Conservation (phyloP, 2,329 filamentous ascomycete species). For the Fusarium temperatum region DNA sequence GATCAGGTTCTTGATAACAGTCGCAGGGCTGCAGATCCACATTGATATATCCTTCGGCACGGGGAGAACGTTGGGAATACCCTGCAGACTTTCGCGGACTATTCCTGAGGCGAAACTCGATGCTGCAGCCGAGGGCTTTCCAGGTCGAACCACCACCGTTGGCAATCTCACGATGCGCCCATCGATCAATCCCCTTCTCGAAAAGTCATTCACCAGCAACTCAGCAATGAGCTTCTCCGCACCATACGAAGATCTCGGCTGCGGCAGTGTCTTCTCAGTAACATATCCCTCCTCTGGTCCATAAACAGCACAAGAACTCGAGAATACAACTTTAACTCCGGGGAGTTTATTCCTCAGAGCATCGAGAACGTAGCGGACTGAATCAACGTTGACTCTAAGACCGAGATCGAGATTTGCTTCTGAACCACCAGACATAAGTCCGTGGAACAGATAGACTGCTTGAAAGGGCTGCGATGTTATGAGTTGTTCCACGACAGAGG, state of each 20-base stretch:
- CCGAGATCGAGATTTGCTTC: conserved; percentile 66
- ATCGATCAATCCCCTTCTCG: conserved; percentile 63
- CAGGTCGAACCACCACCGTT: conserved; percentile 68
- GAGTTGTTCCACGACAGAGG: conserved; percentile 37
- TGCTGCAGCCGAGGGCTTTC: conserved; percentile 67
- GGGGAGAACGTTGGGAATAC: conserved; percentile 57
- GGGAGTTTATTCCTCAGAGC: conserved; percentile 55
- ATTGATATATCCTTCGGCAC: conserved; percentile 56
- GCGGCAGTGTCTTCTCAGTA: conserved; percentile 47
- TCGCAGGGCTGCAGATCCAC: conserved; percentile 63
- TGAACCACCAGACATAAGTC: conserved; percentile 70
- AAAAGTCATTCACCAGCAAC: conserved; percentile 46
- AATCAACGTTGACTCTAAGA: conserved; percentile 67
- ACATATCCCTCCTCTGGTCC: conserved; percentile 46
- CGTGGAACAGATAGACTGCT: conserved; percentile 67
- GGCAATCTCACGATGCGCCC: conserved; percentile 66
- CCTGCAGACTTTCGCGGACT: conserved; percentile 63
- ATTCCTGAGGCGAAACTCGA: conserved; percentile 70
- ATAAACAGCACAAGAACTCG: conserved; percentile 68
- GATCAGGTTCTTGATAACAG: conserved; percentile 59
- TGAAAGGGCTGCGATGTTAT: conserved; percentile 48
- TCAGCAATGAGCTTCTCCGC: conserved; percentile 71
- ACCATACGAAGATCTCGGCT: conserved; percentile 67
- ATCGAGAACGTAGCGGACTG: conserved; percentile 63
- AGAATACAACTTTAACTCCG: conserved; percentile 64